Base-by-base conservation (phyloP, 306 rosid genomes). In the Sicyos baderoa region DNA sequence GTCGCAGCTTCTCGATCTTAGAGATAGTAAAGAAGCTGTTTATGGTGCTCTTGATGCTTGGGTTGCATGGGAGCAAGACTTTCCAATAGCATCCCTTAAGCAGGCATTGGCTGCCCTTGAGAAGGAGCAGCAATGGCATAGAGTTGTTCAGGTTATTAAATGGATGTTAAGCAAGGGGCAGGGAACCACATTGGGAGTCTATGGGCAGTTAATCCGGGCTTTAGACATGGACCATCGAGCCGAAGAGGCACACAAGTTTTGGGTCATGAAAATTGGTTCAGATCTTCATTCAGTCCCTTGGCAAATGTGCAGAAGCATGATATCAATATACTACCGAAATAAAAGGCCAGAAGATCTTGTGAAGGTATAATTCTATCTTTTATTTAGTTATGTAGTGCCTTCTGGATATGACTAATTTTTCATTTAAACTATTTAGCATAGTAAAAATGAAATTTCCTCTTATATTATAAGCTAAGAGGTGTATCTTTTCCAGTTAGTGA, bases 131-230 rank as follows among this genome's bases (percentile, higher is more conserved):
- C 89, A 89, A 52, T 93, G 97, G 96, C 97, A 93, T 80, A 85
- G 89, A 77, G 56, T 89, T 76, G 82, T 93, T 77, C 98, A 88
- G 95, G 88, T 88, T 58, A 93, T 89, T 75, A 93, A 93, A 76
- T 93, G 95, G 98, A 93, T 93, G 89, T 79, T 93, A 79, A 93
- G 95, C 91, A 93, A 88, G 80, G 96, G 95, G 57, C 95, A 92
- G 73, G 98, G 98, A 66, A 92, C 71, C 65, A 89, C 98, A 35
- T 72, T 87, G 97, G 84, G 89, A 58, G 85, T 88, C 48, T 93
- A 93, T 54, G 87, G 85, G 71, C 97, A 87, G 79, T 70, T 93
- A 65, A 82, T 93, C 66, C 78, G 74, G 60, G 97, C 98, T 68
- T 81, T 93, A 66, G 96, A 89, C 72, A 87, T 85, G 97, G 98